Base-by-base conservation (phyloP, 805 yeast species). In the Saccharomycopsis fodiens region DNA sequence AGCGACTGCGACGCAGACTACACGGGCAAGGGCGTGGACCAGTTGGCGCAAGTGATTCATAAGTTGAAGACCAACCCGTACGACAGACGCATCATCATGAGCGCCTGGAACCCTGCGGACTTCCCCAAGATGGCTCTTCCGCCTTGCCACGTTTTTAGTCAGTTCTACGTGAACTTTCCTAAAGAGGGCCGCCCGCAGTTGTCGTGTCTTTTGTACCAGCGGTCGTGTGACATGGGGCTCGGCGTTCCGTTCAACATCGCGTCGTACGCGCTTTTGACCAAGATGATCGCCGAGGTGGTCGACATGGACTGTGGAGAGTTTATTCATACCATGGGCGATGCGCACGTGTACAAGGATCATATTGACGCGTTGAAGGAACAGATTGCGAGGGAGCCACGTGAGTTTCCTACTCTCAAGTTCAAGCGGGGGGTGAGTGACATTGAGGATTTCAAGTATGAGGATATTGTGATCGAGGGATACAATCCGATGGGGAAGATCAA, bases 161-260 rank as follows among this genome's bases (percentile, higher is more conserved):
- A 93, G 64, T 93, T 93, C 59, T 93, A 85, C 61, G 98, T 93
- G 34, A 84, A 75, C 56, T 85, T 84, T 67, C 91, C 95, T n/a
- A 60, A 65, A 41, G 68, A 67, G 22, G 62, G 58, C 29, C 77
- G 65, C 55, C 94, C 94, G 19, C 78, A 73, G 57, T 72, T 93
- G 46, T 84, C 93, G 10, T 93, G 98, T 62, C 75, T 83, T 48
- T 69, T 93, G 68, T 93, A 93, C 64, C 99, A 93, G 67, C 77
- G 99, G 57, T 85, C 96, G n/a, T 91, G 97, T 64, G 99, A 93
- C 60, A 89, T 93, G 96, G 99, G 99, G 0, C 74, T 93, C n/a
- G 99, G 99, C 12, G 97, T 93, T 19, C 99, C 99, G 1, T 93
- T 93, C 65, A 93, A 93, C 61, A 93, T 93, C 58, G 98, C 99